Conservation (phyloP, 202 grass and related monocot species). For the Musa balbisiana region DNA sequence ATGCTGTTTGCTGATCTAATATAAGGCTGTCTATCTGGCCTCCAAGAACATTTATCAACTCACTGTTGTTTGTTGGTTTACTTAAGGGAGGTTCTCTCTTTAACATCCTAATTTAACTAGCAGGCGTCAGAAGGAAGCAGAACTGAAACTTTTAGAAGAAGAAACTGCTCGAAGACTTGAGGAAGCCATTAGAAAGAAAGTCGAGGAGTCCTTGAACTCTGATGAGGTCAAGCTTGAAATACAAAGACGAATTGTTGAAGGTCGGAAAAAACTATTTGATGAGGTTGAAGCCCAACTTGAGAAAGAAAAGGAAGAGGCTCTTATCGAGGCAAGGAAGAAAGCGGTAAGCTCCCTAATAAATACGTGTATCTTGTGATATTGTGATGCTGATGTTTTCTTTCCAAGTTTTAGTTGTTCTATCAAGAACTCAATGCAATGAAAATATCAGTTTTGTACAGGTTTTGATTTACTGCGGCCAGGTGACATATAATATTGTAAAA, state of each 20-base stretch:
- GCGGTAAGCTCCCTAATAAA: slow-evolving; percentile 31
- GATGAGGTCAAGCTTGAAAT: slow-evolving; percentile 94
- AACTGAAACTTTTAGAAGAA: slow-evolving; percentile 87
- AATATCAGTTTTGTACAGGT: neutral
- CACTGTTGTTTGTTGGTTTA: neutral
- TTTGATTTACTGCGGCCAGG: neutral
- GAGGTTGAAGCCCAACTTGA: slow-evolving; percentile 78
- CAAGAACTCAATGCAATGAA: neutral
- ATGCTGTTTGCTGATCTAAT: slow-evolving; percentile 30
- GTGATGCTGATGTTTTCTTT: neutral
- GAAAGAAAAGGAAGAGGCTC: slow-evolving; percentile 77
- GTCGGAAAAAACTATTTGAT: slow-evolving; percentile 63
- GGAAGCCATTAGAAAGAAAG: slow-evolving; percentile 82
- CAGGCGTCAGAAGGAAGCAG: slow-evolving; percentile 94
- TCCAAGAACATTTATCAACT: slow-evolving; percentile 24
- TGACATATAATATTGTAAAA: neutral
- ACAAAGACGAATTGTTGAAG: slow-evolving; percentile 86
- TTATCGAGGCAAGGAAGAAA: slow-evolving; percentile 65
- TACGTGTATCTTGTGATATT: neutral
- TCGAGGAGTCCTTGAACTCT: slow-evolving; percentile 82
- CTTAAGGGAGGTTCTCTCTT: neutral
- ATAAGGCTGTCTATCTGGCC: slow-evolving; percentile 31
- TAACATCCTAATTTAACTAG: slow-evolving; percentile 22
- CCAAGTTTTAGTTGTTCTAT: neutral
- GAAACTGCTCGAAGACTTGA: slow-evolving; percentile 89